Evolutionary conservation across 129 eudicot genomes (phyloP).

Genomic region (Centaurea solstitialis): DNA sequence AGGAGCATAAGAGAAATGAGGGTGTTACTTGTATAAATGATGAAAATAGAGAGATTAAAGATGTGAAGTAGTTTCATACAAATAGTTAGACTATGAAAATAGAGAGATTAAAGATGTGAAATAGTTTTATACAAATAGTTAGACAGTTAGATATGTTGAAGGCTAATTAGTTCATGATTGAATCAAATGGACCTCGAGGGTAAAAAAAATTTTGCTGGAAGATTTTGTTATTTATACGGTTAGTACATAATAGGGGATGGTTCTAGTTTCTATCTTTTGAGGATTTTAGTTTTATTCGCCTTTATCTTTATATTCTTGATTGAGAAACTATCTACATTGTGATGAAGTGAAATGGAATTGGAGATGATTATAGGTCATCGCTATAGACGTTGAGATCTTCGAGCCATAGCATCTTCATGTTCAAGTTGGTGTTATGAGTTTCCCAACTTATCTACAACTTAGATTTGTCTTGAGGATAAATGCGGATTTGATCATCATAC

Average conservation of each 20-base stretch:
- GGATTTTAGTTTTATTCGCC: not conserved
- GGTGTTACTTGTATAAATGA: not conserved
- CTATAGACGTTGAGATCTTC: not conserved
- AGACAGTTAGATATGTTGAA: not conserved
- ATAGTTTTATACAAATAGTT: not conserved
- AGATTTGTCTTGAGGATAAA: not conserved
- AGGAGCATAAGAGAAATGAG: not conserved
- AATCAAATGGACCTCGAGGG: not conserved
- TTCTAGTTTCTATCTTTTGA: not conserved
- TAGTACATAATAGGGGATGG: not conserved
- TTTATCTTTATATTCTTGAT: not conserved
- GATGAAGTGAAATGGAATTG: not conserved
- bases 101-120: not conserved
- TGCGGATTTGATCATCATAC: not conserved
- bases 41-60: slow-evolving; percentile 8
- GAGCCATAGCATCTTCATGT: not conserved
- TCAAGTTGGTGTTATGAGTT: not conserved
- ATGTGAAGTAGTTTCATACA: not conserved
- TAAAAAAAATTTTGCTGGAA: too few relatives aligned
- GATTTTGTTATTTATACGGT: not conserved
- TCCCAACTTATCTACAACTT: not conserved
- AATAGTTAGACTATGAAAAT: slow-evolving; percentile 6
- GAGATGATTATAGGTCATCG: not conserved
- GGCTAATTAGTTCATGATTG: not conserved
- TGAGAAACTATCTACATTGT: not conserved